Evolutionary conservation across 306 rosid species (phyloP), one percentile per base, ranked within the genome.

Genomic region (Phaseolus lunatus): DNA sequence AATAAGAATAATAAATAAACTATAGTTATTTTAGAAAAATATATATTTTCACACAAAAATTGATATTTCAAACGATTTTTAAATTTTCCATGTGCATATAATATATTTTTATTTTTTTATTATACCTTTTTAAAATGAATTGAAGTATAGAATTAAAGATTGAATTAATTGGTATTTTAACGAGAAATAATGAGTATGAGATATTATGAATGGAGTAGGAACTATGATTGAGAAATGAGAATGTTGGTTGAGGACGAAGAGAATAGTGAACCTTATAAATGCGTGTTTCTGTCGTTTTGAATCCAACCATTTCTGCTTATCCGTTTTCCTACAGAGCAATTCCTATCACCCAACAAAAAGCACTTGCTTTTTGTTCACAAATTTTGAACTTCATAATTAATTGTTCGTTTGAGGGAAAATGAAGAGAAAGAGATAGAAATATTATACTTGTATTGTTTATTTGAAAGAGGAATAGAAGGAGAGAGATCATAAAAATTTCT

Each of bases 261-360:
- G 64, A 43, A 68, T 31, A 39, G 14, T 5, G 41, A 53, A 41
- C 35, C 27, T 53, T 22, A 57, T 67, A n/a, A 37, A 48, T 58
- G 29, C 67, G 9, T 58, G 8, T n/a, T 58, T 81, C 26, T 75
- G 80, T 75, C 49, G 56, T 47, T 70, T 57, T 53, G 35, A 7
- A 33, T 9, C 44, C 2, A 15, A 22, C 54, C 41, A 47, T 37
- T 75, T 52, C 44, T 66, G 22, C 22, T 39, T 24, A 18, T 39
- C 29, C 18, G 3, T 65, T 66, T 67, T 5, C 48, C 44, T 33
- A 12, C 20, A 0, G 5, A n/a, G 7, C 49, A 50, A 49, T 13
- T 27, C 52, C 52, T 7, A 31, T 44, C 47, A 1, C 15, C 48
- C 48, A 43, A 43, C 48, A 43, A 12, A 43, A 43, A 3, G 5